phyloP scores from a whole-genome alignment of 129 eudicot genomes.

The Centrapalus pauciflorus region DNA sequence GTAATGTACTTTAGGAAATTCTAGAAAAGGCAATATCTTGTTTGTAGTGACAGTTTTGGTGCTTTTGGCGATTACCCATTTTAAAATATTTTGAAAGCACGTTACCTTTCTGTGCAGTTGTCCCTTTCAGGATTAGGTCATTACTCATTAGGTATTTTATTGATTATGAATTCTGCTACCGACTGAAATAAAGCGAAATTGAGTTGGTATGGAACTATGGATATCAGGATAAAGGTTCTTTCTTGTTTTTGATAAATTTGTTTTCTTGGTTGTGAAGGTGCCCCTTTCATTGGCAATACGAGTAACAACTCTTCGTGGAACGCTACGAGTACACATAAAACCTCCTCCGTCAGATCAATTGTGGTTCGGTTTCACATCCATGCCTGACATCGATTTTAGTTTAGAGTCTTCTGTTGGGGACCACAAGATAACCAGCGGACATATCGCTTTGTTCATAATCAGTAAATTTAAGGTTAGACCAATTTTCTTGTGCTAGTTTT shows the following conservation, averaged over 20 bases:
- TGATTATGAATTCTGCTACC: neutral
- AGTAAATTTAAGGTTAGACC: constrained; percentile 74
- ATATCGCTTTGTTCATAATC: constrained; percentile 64
- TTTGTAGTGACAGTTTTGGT: too few relatives aligned
- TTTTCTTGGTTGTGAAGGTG: constrained; percentile 52
- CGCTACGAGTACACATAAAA: constrained; percentile 67
- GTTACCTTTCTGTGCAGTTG: too few relatives aligned
- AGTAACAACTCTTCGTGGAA: constrained; percentile 75
- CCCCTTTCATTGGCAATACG: constrained; percentile 69
- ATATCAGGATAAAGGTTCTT: too few relatives aligned
- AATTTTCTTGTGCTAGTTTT: neutral
- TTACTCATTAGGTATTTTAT: too few relatives aligned
- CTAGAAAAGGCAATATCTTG: too few relatives aligned
- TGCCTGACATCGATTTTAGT: constrained; percentile 79
- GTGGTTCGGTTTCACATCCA: constrained; percentile 83
- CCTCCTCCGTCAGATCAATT: constrained; percentile 96
- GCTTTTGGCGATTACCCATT: too few relatives aligned
- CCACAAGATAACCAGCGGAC: constrained; percentile 79
- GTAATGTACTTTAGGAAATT: too few relatives aligned
- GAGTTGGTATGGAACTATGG: neutral
- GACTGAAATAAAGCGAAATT: neutral
- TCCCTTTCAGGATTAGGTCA: too few relatives aligned
- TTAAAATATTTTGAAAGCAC: too few relatives aligned
- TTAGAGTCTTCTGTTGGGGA: constrained; percentile 86
- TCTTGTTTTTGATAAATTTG: constrained; percentile 1